Percentiles rank a stretch among this genome's conserved stretches.
Conservation (phyloP, 352 stramenopile species). For the Globisporangium viniferum region DNA sequence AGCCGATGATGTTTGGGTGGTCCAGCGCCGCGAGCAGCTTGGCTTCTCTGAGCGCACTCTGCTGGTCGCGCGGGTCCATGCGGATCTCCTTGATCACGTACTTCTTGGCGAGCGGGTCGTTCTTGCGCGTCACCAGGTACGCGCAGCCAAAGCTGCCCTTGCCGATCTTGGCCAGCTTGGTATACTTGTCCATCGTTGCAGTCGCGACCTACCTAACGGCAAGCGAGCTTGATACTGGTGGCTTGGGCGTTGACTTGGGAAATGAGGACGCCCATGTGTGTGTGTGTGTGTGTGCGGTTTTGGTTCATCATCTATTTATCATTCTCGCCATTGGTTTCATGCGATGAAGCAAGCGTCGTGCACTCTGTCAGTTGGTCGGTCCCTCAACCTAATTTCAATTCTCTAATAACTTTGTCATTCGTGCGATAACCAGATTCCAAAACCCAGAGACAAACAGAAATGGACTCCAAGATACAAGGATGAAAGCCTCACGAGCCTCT, state of each 20-base stretch:
- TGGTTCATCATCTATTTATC: not conserved
- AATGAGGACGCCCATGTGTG: not conserved
- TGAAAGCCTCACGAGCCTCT: not conserved
- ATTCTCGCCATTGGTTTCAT: conserved; percentile 13
- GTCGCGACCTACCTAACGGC: not conserved
- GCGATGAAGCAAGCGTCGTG: not conserved
- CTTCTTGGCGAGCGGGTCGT: conserved; percentile 31
- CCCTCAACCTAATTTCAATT: not conserved
- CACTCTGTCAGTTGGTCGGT: not conserved
- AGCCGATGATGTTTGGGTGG: conserved; percentile 84
- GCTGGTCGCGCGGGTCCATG: conserved; percentile 64
- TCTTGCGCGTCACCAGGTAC: conserved; percentile 56
- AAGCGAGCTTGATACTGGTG: not conserved
- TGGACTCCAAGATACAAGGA: not conserved
- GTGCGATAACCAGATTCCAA: not conserved
- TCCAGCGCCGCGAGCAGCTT: conserved; percentile 63
- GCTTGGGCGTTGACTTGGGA: not conserved
- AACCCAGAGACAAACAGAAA: not conserved
- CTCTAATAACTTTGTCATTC: not conserved
- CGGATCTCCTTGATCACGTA: conserved; percentile 75
- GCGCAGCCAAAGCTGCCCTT: conserved; percentile 70
- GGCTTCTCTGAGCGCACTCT: conserved; percentile 58
- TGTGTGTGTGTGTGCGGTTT: not conserved
- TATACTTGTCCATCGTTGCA: conserved; percentile 71
- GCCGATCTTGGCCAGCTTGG: conserved; percentile 71